These are phyloP conservation scores for Chalciporus sphaerocephalus DNA, from an alignment of 768 basidiomycete genomes.

Conservation along the genomic window DNA sequence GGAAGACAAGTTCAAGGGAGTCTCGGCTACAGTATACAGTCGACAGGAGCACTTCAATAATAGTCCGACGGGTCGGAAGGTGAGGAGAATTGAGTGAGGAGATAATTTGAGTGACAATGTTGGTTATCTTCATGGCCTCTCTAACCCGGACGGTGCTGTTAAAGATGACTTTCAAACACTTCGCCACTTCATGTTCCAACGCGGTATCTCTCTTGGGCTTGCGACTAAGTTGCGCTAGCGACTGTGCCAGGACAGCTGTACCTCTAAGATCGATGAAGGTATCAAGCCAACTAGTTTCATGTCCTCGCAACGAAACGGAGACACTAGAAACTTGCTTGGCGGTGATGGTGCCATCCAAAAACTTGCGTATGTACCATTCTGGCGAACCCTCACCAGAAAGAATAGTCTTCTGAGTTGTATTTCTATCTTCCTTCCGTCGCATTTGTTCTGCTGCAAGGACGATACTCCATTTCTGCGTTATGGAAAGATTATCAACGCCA, in stretches of 20 bases:
- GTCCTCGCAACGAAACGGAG: conserved; percentile 72
- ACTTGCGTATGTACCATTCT: conserved; percentile 90
- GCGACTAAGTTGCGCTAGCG: conserved; percentile 69
- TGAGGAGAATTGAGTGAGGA: conserved; percentile 80
- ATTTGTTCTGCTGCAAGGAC: conserved; percentile 80
- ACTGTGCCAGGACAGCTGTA: conserved; percentile 79
- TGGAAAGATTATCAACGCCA: conserved; percentile 53
- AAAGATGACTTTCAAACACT: conserved; percentile 79
- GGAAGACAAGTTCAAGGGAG: conserved; percentile 62
- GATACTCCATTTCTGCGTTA: conserved; percentile 91
- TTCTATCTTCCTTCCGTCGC: conserved; percentile 71
- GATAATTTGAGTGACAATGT: conserved; percentile 74
- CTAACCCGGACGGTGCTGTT: conserved; percentile 62
- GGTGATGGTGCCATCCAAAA: conserved; percentile 82
- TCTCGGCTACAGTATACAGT: conserved; percentile 63
- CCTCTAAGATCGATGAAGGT: conserved; percentile 74
- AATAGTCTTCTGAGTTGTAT: conserved; percentile 54
- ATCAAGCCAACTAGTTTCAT: conserved; percentile 82
- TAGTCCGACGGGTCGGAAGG: conserved; percentile 69
- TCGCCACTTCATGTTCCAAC: conserved; percentile 85
- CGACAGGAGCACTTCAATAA: conserved; percentile 77
- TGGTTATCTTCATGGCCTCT: conserved; percentile 70
- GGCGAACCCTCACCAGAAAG: conserved; percentile 66
- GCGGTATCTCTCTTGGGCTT: conserved; percentile 63
- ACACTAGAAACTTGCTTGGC: conserved; percentile 75